Evolutionary conservation across 768 basidiomycete genomes (phyloP).

Genomic region (Rhizopogon rudus): DNA sequence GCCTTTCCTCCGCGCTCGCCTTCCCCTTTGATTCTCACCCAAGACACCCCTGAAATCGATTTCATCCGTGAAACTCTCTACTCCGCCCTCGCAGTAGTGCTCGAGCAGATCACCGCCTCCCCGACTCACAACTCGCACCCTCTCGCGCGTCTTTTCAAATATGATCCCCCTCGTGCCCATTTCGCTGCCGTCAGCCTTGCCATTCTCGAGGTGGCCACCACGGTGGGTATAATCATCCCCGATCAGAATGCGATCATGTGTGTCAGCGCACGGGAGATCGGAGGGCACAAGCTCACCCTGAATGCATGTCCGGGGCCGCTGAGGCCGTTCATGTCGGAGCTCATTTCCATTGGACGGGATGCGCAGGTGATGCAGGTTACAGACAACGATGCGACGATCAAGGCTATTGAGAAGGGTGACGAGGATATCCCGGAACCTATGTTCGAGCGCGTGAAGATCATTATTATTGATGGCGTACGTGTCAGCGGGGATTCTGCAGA

Average conservation of each 20-base stretch:
- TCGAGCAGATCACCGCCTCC: slow-evolving; percentile 36
- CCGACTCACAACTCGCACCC: slow-evolving; percentile 21
- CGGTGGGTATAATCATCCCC: slow-evolving; percentile 43
- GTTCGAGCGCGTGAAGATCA: slow-evolving; percentile 52
- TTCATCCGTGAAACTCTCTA: slow-evolving; percentile 87
- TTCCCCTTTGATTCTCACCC: slow-evolving; percentile 41
- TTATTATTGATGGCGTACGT: slow-evolving; percentile 53
- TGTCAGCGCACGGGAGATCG: slow-evolving; percentile 34
- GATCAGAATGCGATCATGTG: slow-evolving; percentile 5
- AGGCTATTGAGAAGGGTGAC: slow-evolving; percentile 22
- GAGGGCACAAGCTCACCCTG: slow-evolving; percentile 52
- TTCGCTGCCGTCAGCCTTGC: slow-evolving; percentile 73
- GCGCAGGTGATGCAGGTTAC: slow-evolving; percentile 46
- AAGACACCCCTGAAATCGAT: slow-evolving; percentile 50
- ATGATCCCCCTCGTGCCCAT: slow-evolving; percentile 70
- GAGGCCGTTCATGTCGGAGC: slow-evolving; percentile 66
- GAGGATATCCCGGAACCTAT: slow-evolving; percentile 36
- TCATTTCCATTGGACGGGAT: slow-evolving; percentile 47
- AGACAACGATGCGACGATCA: slow-evolving; percentile 53
- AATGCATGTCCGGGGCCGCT: slow-evolving; percentile 58
- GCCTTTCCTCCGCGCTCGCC: slow-evolving; percentile 37
- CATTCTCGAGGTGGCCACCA: slow-evolving; percentile 61
- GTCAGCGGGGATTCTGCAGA: slow-evolving; percentile 5
- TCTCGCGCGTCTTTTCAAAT: slow-evolving; percentile 50
- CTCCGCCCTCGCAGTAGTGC: slow-evolving; percentile 68